phyloP scores from a whole-genome alignment of 2,329 filamentous ascomycete species.

The Alternaria longipes region DNA sequence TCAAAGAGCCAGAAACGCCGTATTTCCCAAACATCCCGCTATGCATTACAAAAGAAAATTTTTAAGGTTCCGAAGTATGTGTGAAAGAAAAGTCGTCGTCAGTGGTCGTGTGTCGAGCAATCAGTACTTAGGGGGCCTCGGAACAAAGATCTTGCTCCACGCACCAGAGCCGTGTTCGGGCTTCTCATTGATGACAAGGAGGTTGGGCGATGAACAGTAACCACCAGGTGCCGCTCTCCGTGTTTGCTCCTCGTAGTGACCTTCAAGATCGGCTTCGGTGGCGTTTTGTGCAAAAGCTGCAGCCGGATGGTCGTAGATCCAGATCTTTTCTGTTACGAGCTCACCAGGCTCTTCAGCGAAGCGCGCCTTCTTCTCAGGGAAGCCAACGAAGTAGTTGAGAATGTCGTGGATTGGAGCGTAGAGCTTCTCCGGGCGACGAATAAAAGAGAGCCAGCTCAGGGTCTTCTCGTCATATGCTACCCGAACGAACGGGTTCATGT shows the following conservation, averaged over 20 bases:
- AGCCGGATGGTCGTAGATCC: slow-evolving; percentile 54
- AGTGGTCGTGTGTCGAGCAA: slow-evolving; percentile 2
- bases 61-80: slow-evolving; percentile 20
- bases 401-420: slow-evolving; percentile 68
- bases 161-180: slow-evolving; percentile 41
- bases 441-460: slow-evolving; percentile 66
- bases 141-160: slow-evolving; percentile 46
- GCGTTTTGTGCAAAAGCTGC: slow-evolving; percentile 36
- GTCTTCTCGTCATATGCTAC: slow-evolving; percentile 71
- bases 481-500: slow-evolving; percentile 78
- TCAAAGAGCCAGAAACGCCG: slow-evolving; percentile 4
- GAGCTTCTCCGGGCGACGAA: slow-evolving; percentile 72
- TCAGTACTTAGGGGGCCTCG: slow-evolving; percentile 30
- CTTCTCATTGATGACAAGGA: slow-evolving; percentile 59
- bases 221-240: slow-evolving; percentile 61
- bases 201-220: slow-evolving; percentile 65
- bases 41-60: slow-evolving; percentile 18
- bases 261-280: slow-evolving; percentile 34
- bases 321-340: slow-evolving; percentile 61
- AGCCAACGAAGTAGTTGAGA: slow-evolving; percentile 63
- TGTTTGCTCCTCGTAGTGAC: slow-evolving; percentile 50
- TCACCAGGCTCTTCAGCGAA: slow-evolving; percentile 68
- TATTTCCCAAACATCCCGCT: slow-evolving; percentile 13
- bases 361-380: slow-evolving; percentile 70
- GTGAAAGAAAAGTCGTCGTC: slow-evolving; percentile 12